phyloP scores from a whole-genome alignment of 305 asterid species.

The Solanum chacoense region DNA sequence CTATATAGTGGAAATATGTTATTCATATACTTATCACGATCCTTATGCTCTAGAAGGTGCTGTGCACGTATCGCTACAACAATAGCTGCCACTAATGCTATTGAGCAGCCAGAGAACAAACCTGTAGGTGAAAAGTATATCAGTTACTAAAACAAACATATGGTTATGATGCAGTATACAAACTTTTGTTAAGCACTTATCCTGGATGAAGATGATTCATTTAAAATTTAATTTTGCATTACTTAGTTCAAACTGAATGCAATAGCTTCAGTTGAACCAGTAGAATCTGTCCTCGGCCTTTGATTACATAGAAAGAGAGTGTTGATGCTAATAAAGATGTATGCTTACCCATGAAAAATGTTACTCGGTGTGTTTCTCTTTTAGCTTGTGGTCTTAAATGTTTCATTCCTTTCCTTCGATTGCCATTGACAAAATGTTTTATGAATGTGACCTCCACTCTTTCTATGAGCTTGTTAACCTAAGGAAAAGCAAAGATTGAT shows the following conservation, averaged over 20 bases:
- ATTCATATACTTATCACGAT: slow-evolving; percentile 42
- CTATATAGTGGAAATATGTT: slow-evolving; percentile 64
- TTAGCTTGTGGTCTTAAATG: slow-evolving; percentile 46
- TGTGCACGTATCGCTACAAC: slow-evolving; percentile 28
- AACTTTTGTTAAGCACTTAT: slow-evolving; percentile 6
- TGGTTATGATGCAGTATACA: slow-evolving; percentile 32
- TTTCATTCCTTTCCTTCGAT: slow-evolving; percentile 64
- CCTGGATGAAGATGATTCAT: not conserved
- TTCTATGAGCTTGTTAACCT: slow-evolving; percentile 56
- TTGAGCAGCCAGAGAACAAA: slow-evolving; percentile 53
- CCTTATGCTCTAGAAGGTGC: slow-evolving; percentile 35
- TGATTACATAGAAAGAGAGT: not conserved
- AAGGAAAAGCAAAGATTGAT: not conserved
- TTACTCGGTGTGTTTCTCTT: slow-evolving; percentile 57
- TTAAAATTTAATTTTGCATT: not conserved
- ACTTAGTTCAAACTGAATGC: too few species aligned
- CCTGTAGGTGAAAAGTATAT: slow-evolving; percentile 24
- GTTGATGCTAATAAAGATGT: not conserved
- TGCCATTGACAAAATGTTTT: slow-evolving; percentile 75
- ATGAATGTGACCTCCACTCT: slow-evolving; percentile 53
- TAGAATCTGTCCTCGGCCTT: too few species aligned
- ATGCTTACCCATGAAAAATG: slow-evolving; percentile 58
- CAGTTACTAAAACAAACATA: slow-evolving; percentile 16
- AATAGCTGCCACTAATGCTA: slow-evolving; percentile 46
- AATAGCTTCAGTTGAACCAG: too few species aligned